A percentile compares a stretch with the other conserved stretches of the same genome.
phyloP scores from a whole-genome alignment of 371 early-diverging fungal species.

The Mucor plumbeus region DNA sequence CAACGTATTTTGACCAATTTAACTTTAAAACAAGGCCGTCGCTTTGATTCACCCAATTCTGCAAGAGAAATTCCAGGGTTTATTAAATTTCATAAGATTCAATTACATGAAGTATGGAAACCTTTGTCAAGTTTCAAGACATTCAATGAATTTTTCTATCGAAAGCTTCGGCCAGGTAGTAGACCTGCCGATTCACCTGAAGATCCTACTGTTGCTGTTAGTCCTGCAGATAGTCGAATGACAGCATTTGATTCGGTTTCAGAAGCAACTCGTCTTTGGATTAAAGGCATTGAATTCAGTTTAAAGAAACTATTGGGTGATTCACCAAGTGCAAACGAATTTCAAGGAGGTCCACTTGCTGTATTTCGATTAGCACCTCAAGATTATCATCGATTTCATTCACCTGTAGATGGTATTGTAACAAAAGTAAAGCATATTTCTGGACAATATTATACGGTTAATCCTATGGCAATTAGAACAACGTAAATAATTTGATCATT shows the following conservation, averaged over 20 bases:
- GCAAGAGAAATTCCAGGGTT: slow-evolving; percentile 75
- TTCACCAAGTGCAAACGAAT: slow-evolving; percentile 45
- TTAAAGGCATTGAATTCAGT: slow-evolving; percentile 75
- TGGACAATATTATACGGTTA: slow-evolving; percentile 46
- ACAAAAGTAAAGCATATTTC: slow-evolving; percentile 27
- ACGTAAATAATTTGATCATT: slow-evolving; percentile 42
- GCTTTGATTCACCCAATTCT: slow-evolving; percentile 73
- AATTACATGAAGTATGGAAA: slow-evolving; percentile 64
- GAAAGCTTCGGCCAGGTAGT: slow-evolving; percentile 75
- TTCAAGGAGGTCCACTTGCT: slow-evolving; percentile 65
- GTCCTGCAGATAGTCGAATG: slow-evolving; percentile 75
- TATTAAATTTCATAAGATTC: slow-evolving; percentile 75
- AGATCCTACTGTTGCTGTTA: slow-evolving; percentile 70
- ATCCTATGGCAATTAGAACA: slow-evolving; percentile 79
- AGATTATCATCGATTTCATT: slow-evolving; percentile 83
- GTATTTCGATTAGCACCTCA: slow-evolving; percentile 80
- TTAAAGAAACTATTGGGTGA: slow-evolving; percentile 58
- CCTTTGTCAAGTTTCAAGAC: slow-evolving; percentile 72
- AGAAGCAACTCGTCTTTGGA: slow-evolving; percentile 66
- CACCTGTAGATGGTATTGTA: slow-evolving; percentile 67
- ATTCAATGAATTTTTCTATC: slow-evolving; percentile 90
- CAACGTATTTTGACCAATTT: slow-evolving; percentile 60
- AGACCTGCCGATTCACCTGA: slow-evolving; percentile 64
- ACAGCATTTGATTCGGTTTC: slow-evolving; percentile 60
- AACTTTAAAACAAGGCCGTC: slow-evolving; percentile 76